Base-by-base conservation (phyloP, 768 basidiomycete genomes). In the Fibroporia radiculosa region DNA sequence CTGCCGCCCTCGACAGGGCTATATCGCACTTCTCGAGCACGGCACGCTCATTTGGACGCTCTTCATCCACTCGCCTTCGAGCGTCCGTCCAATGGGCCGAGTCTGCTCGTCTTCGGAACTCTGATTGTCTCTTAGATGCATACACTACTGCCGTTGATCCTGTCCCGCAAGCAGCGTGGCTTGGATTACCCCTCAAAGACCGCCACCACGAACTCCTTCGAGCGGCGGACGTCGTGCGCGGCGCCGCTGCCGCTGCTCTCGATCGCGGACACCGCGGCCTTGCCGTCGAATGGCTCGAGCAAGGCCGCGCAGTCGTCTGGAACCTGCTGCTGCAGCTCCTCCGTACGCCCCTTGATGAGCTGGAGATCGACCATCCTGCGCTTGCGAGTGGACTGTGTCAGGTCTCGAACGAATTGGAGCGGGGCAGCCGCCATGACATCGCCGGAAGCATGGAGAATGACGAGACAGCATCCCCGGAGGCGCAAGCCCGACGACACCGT, bases 231-330 rank as follows among this genome's bases (percentile, higher is more conserved):
- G 6, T 42, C 3, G 25, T 20, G 6, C 12, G 25, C n/a, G 41
- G 31, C 14, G 41, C 41, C 24, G 41, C 26, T 6, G 26, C 41
- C 41, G 26, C 18, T 13, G 41, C 41, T n/a, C 13, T 42, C 19
- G 27, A 13, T 12, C 27, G 11, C 2, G 41, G 41, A 12, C 20
- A 43, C 14, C 35, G 18, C n/a, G 5, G 10, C 8, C n/a, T 41
- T 3, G 61, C 58, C 16, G 42, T 62, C 4, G 54, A 62, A 36
- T 40, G 53, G 40, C 45, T 62, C 3, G 60, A 62, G 34, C 49
- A 52, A 18, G 60, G 60, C 6, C 47, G 55, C 6, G 38, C 52
- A 4, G 40, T 61, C 3, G 36, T 60, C 25, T 61, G 61, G 61
- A 37, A 46, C 10, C 53, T 52, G 26, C 20, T 46, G 5, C 40